These are phyloP conservation scores for Mycena albidolilacea DNA, from an alignment of 768 basidiomycete genomes.

Conservation along the genomic window DNA sequence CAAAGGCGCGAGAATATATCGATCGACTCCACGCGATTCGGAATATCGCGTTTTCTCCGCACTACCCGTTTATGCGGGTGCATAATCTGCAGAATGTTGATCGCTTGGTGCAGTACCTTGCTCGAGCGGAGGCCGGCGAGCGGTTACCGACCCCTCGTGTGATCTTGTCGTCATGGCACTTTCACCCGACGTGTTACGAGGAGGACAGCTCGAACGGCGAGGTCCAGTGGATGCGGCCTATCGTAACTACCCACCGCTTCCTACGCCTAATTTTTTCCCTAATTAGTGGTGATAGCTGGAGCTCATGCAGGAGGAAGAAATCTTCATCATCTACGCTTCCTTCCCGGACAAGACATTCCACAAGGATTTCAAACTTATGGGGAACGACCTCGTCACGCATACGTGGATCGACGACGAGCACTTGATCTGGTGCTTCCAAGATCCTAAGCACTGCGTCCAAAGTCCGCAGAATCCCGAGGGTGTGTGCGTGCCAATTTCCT, in stretches of 20 bases:
- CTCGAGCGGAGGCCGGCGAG: constrained; percentile 11
- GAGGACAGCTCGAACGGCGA: constrained; percentile 29
- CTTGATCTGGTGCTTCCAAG: constrained; percentile 35
- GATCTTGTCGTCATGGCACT: constrained; percentile 30
- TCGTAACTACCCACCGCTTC: background rate
- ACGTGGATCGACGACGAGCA: constrained; percentile 36
- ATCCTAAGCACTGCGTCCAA: constrained; percentile 15
- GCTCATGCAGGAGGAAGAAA: constrained; percentile 27
- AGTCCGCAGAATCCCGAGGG: constrained; percentile 36
- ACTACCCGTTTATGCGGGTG: constrained; percentile 21
- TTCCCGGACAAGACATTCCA: constrained; percentile 26
- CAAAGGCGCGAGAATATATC: constrained; percentile 21
- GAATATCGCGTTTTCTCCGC: constrained; percentile 23
- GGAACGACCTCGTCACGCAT: constrained; percentile 35
- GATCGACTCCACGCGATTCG: constrained; percentile 18
- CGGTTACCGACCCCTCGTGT: constrained; percentile 13
- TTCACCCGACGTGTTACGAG: constrained; percentile 27
- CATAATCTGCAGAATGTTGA: constrained; percentile 30
- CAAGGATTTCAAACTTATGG: constrained; percentile 29
- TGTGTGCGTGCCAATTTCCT: constrained; percentile 22
- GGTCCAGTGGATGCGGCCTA: constrained; percentile 33
- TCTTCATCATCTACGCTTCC: constrained; percentile 32
- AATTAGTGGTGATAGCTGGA: constrained; percentile 11
- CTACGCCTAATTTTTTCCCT: too few species aligned
- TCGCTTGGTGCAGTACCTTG: constrained; percentile 20